Conservation (phyloP, 768 basidiomycete species). For the Baorangia bicolor region DNA sequence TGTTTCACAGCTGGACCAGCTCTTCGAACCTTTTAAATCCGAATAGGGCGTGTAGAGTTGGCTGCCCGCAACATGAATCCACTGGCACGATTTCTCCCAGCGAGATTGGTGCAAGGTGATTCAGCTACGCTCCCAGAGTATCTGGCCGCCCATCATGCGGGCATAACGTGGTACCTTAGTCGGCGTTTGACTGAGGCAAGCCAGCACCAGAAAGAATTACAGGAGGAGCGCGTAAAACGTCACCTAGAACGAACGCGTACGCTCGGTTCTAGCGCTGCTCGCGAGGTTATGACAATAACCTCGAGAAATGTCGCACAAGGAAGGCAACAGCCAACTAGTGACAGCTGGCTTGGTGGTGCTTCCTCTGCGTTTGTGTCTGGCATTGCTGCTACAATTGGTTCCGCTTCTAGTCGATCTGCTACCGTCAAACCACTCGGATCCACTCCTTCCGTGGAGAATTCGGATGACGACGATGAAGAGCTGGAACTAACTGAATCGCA, state of each 20-base stretch:
- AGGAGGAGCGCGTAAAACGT: constrained; percentile 90
- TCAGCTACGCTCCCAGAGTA: constrained; percentile 56
- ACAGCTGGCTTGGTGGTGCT: constrained; percentile 63
- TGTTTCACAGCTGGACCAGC: constrained; percentile 14
- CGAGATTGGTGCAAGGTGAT: constrained; percentile 62
- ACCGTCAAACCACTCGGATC: constrained; percentile 26
- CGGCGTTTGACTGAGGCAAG: constrained; percentile 77
- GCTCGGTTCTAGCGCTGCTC: constrained; percentile 76
- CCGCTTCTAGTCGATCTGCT: constrained; percentile 35
- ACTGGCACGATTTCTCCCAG: constrained; percentile 67
- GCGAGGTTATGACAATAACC: constrained; percentile 53
- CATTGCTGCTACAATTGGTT: constrained; percentile 62
- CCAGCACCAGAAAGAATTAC: constrained; percentile 80
- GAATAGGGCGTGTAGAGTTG: constrained; percentile 63
- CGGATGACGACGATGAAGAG: constrained; percentile 74
- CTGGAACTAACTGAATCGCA: constrained; percentile 82
- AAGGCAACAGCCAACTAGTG: constrained; percentile 24
- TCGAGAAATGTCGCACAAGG: constrained; percentile 29
- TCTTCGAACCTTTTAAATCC: constrained; percentile 15
- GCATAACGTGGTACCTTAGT: constrained; percentile 89
- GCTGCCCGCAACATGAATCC: constrained; percentile 64
- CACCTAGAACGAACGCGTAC: constrained; percentile 82
- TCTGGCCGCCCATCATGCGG: constrained; percentile 86
- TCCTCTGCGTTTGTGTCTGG: constrained; percentile 52
- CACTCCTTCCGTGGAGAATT: constrained; percentile 38